A percentile compares a stretch with the other conserved stretches of the same genome.
Conservation (phyloP, 805 yeast genomes). For the Starmerella roubikii region DNA sequence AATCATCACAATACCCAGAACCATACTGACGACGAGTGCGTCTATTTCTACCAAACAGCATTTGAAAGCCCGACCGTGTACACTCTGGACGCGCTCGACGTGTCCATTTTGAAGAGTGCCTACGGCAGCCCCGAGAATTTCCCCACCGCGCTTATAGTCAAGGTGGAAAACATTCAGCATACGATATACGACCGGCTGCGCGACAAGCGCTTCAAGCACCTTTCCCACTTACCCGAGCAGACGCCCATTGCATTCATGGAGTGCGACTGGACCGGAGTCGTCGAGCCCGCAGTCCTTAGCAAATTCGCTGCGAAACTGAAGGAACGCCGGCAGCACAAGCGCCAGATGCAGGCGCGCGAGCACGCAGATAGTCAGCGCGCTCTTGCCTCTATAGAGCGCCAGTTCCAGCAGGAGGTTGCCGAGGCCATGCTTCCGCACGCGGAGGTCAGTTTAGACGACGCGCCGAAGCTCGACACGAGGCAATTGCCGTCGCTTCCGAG, state of each 20-base stretch:
- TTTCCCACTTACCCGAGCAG: constrained; percentile 74
- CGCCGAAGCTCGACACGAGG: constrained; percentile 11
- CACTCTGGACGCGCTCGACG: constrained; percentile 67
- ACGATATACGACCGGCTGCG: constrained; percentile 44
- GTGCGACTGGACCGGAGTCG: constrained; percentile 55
- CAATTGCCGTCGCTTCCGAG: constrained; percentile 17
- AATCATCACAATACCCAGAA: background rate
- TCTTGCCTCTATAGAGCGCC: constrained; percentile 27
- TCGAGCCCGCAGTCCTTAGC: constrained; percentile 21
- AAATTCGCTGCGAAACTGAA: constrained; percentile 21
- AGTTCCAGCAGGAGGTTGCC: constrained; percentile 24
- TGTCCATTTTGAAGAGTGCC: constrained; percentile 50
- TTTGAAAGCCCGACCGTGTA: constrained; percentile 52
- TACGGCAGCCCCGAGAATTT: constrained; percentile 50
- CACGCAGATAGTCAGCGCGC: constrained; percentile 22
- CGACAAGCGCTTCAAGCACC: constrained; percentile 50
- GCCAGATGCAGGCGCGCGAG: constrained; percentile 19
- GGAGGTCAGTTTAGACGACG: background rate
- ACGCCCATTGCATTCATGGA: constrained; percentile 75
- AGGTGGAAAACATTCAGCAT: constrained; percentile 54
- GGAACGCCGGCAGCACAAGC: constrained; percentile 18
- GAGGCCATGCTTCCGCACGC: constrained; percentile 17
- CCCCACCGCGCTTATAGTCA: constrained; percentile 50
- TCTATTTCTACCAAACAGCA: constrained; percentile 65
- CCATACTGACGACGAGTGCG: background rate